Evolutionary conservation across 2,329 filamentous ascomycete species (phyloP).

Genomic region (Scedosporium dehoogii): DNA sequence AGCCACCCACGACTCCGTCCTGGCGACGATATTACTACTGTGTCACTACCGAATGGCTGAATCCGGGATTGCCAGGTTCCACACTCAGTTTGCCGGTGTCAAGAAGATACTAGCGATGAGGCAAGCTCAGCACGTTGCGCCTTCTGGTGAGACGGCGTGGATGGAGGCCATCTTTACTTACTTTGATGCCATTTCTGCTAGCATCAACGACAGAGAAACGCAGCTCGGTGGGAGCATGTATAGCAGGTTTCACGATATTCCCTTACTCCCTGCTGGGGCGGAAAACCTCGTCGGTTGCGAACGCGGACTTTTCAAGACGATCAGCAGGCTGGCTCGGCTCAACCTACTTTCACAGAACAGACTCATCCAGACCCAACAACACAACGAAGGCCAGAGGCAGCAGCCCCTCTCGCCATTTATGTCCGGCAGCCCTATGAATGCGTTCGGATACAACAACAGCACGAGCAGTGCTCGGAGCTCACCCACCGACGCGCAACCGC

Average conservation of each 20-base stretch:
- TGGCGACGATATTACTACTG: constrained; percentile 78
- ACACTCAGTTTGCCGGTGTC: constrained; percentile 85
- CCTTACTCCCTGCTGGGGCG: constrained; percentile 47
- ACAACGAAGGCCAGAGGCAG: not conserved
- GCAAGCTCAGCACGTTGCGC: constrained; percentile 40
- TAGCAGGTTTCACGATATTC: constrained; percentile 31
- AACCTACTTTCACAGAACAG: constrained; percentile 72
- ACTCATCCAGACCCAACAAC: constrained; percentile 31
- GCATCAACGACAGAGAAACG: constrained; percentile 83
- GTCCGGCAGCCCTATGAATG: not conserved
- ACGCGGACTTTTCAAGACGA: constrained; percentile 73
- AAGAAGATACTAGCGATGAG: constrained; percentile 80
- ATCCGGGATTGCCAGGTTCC: constrained; percentile 85
- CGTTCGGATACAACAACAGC: not conserved
- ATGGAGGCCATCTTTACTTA: constrained; percentile 90
- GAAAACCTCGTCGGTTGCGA: constrained; percentile 88
- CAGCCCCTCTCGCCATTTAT: not conserved
- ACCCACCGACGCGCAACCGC: constrained; percentile 17
- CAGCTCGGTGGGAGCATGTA: constrained; percentile 45
- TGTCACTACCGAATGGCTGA: constrained; percentile 93
- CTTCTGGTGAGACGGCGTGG: constrained; percentile 67
- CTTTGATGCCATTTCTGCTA: constrained; percentile 87
- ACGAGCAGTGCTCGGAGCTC: constrained; percentile 7
- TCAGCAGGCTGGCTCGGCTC: constrained; percentile 72
- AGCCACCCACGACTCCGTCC: constrained; percentile 73